Base-by-base conservation (phyloP, 805 yeast genomes). In the Ogataea salicorniae region DNA sequence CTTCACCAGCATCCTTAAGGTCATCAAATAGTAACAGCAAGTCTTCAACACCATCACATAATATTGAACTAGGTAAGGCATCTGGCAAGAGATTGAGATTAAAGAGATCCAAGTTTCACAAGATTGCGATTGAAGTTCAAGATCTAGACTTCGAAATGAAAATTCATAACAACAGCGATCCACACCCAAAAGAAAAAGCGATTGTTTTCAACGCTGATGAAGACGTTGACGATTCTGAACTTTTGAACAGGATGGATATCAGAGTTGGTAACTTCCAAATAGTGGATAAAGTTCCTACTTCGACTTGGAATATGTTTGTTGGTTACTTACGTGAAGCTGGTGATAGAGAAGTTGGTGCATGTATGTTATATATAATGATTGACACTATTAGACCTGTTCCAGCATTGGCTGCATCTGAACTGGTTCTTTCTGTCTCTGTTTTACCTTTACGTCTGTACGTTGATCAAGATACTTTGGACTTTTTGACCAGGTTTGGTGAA, bases 381-480 rank as follows among this genome's bases (percentile, higher is more conserved):
- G 74, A 74, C 17, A 81, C 80, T 37, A 76, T 87, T 2, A 70
- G 88, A 47, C 95, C 96, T 0, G 76, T 81, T 13, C 68, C 79
- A 0, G 61, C 68, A 9, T 58, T 89, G 34, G 82, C 83, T n/a
- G 84, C 87, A 2, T 72, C 86, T 1, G 98, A 91, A 58, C 61
- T 83, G 18, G 67, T 78, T 2, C 50, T 88, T 41, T 67, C 72
- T 23, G 70, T 82, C 1, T 60, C 72, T 5, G 66, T 88, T 0
- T 68, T 86, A 17, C 99, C 99, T 0, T 59, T 94, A 39, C 71
- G 96, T 44, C 64, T 94, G 15, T 89, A 88, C 61, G 81, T 94
- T 39, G 98, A 94, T 64, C 99, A 94, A 63, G 98, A 92, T 59
- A 87, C 97, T 0, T 70, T 90, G 17, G 97, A 90, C 47, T 91